phyloP scores from a whole-genome alignment of 2,329 filamentous ascomycete genomes.

The Diplocarpon mali region DNA sequence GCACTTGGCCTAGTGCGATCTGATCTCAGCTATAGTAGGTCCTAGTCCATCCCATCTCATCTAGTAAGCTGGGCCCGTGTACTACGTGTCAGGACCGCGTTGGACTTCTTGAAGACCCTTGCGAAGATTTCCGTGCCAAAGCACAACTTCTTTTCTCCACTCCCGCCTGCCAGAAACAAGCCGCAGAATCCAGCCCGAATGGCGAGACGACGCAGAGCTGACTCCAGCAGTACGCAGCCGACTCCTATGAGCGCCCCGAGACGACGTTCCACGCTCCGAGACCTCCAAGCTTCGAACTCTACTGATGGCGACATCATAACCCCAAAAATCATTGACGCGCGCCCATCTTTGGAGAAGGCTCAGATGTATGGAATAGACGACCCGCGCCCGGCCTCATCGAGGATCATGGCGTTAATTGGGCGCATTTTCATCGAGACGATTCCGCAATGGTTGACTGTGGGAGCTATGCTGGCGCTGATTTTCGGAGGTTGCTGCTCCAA shows the following conservation, averaged over 20 bases:
- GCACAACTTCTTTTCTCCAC: no score
- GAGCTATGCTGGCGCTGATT: conserved; percentile 69
- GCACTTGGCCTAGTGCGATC: conserved; percentile 1
- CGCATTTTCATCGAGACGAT: conserved; percentile 47
- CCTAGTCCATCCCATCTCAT: conserved; percentile 3
- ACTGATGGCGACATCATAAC: conserved; percentile 30
- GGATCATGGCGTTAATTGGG: conserved; percentile 39
- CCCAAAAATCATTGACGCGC: conserved; percentile 43
- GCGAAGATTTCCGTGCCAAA: no score
- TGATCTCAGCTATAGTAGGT: conserved; percentile 3
- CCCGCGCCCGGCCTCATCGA: conserved; percentile 38
- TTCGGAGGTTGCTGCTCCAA: conserved; percentile 95
- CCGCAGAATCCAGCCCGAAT: conserved; percentile 10
- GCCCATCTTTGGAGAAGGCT: conserved; percentile 42
- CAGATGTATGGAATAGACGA: conserved; percentile 45
- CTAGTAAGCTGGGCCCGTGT: conserved; percentile 4
- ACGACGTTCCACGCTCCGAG: conserved; percentile 36
- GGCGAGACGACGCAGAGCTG: conserved; percentile 28
- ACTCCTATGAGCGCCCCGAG: conserved; percentile 33
- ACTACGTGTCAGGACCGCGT: conserved; percentile 7
- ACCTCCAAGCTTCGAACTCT: conserved; percentile 31
- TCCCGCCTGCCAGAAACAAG: not conserved
- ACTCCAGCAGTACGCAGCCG: conserved; percentile 27
- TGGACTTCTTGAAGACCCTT: not conserved
- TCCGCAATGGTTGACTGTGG: conserved; percentile 50